These are phyloP conservation scores for Candida sp. DNA, from an alignment of 1,139 yeast genomes.

Conservation along the genomic window DNA sequence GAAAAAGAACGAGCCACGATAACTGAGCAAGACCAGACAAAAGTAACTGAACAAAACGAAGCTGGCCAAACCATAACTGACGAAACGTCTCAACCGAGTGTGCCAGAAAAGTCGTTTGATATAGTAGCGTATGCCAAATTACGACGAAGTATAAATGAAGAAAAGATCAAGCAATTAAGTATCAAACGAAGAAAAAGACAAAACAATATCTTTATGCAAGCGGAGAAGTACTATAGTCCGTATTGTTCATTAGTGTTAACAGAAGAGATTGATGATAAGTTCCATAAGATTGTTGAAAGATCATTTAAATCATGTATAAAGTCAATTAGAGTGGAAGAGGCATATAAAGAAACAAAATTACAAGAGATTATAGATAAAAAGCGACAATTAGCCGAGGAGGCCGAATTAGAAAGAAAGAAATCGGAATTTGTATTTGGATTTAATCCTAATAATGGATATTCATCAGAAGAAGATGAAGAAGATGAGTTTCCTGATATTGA, in stretches of 20 bases:
- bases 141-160: conserved; percentile 27
- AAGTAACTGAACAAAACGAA: background rate
- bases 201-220: conserved; percentile 40
- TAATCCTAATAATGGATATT: conserved; percentile 21
- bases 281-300: conserved; percentile 23
- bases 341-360: conserved; percentile 18
- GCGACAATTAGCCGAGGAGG: conserved; percentile 16
- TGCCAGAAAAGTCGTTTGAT: conserved; percentile 33
- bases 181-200: conserved; percentile 16
- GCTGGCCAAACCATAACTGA: background rate
- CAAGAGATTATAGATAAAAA: conserved; percentile 19
- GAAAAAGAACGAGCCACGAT: too few relatives aligned
- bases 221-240: conserved; percentile 42
- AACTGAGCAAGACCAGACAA: too few relatives aligned
- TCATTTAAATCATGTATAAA: conserved; percentile 34
- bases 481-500: conserved; percentile 14
- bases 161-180: conserved; percentile 15
- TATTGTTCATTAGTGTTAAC: conserved; percentile 27
- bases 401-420: conserved; percentile 11
- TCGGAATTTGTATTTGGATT: conserved; percentile 27
- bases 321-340: conserved; percentile 35
- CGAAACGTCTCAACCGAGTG: background rate
- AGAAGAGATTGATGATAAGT: conserved; percentile 19
- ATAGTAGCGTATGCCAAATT: conserved; percentile 53
- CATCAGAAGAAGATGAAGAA: conserved; percentile 19